Conservation (phyloP, 1,284 basidiomycete genomes). For the Filobasidium uniguttulatum region DNA sequence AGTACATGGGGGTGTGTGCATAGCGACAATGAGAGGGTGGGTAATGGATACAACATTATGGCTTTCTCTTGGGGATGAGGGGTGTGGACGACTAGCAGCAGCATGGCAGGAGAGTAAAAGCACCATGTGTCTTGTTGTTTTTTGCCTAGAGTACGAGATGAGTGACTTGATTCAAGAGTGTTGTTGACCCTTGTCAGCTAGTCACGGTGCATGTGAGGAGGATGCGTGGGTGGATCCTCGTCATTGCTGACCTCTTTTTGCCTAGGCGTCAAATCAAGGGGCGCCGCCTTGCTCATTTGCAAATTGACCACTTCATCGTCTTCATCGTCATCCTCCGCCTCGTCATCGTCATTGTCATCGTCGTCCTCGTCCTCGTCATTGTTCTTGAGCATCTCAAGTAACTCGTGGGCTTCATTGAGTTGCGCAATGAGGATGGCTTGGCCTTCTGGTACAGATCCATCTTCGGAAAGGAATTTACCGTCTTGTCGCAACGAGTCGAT, state of each 20-base stretch:
- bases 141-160: no score
- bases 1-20: no score
- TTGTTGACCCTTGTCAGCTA: no score
- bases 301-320: conserved; percentile 17
- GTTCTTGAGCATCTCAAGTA: conserved; percentile 50
- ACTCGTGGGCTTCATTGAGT: conserved; percentile 90
- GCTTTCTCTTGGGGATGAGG: no score
- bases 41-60: no score
- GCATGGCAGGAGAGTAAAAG: no score
- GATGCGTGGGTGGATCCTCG: background rate
- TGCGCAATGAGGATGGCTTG: conserved; percentile 95
- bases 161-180: no score
- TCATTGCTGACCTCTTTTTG: conserved; percentile 16
- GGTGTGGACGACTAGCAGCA: no score
- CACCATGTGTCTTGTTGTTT: no score
- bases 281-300: conserved; percentile 10
- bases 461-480: conserved; percentile 72
- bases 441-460: conserved; percentile 68
- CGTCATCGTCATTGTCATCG: conserved; percentile 15
- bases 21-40: no score
- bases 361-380: conserved; percentile 13
- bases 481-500: conserved; percentile 87
- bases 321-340: conserved; percentile 12
- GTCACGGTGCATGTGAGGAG: no score
- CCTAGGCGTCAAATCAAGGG: background rate